Percentiles rank a stretch among this genome's conserved stretches.
phyloP scores from a whole-genome alignment of 768 basidiomycete genomes.

The Boletus barrowsii region DNA sequence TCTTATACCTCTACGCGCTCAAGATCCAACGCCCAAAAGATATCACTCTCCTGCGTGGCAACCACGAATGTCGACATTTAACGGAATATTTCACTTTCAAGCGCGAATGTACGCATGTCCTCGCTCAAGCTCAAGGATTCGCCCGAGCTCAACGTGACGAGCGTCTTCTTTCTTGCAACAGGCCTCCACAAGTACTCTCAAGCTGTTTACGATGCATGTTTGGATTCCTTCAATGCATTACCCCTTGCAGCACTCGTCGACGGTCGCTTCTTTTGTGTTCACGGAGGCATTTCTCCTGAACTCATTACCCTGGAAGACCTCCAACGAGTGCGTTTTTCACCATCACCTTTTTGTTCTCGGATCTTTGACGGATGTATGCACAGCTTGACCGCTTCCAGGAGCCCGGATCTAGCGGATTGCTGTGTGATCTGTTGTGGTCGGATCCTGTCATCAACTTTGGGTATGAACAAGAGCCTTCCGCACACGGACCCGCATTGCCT shows the following conservation, averaged over 20 bases:
- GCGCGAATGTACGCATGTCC: slow-evolving; percentile 73
- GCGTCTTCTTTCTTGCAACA: slow-evolving; percentile 12
- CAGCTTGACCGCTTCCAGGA: slow-evolving; percentile 92
- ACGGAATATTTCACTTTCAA: slow-evolving; percentile 99
- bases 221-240: slow-evolving; percentile 84
- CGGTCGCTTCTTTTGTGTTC: slow-evolving; percentile 94
- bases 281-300: slow-evolving; percentile 92
- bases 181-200: slow-evolving; percentile 31
- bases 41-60: slow-evolving; percentile 84
- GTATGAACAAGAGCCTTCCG: slow-evolving; percentile 60
- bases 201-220: slow-evolving; percentile 86
- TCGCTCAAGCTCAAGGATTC: slow-evolving; percentile 2
- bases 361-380: slow-evolving; percentile 5
- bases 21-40: slow-evolving; percentile 88
- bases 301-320: slow-evolving; percentile 78
- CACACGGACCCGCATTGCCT: slow-evolving; percentile 50
- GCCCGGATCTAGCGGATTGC: slow-evolving; percentile 84
- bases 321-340: slow-evolving; percentile 44
- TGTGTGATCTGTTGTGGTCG: slow-evolving; percentile 96
- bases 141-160: slow-evolving; percentile 4
- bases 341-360: background rate
- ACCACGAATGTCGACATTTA: slow-evolving; percentile 95
- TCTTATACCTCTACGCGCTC: slow-evolving; percentile 89
- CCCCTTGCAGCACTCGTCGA: slow-evolving; percentile 93
- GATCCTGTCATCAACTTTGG: slow-evolving; percentile 92